Evolutionary conservation across 106 monocot species (phyloP), one percentile per base, ranked within the genome.

Genomic region (Vanilla planifolia): DNA sequence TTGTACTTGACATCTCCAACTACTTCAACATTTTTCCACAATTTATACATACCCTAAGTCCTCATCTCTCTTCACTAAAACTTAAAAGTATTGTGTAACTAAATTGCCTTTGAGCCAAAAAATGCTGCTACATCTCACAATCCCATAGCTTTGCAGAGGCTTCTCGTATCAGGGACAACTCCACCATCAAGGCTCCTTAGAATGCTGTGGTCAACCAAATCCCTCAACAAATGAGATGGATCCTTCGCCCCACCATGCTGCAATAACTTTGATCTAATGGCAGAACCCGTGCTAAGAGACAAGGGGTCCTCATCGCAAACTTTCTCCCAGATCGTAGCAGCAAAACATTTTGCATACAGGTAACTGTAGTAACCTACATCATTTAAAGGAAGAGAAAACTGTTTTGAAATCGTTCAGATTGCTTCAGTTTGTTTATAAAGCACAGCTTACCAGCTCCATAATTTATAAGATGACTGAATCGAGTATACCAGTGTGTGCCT

Each of bases 401-500:
- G 0, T 17, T 28, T 40, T 14, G 14, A 40, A 1, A 14, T 14
- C 14, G 4, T 40, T 40, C 7, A 40, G 40, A 40, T 40, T 7
- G 7, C 40, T 9, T 40, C 14, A 40, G 40, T 9, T 9, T 14
- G 14, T 5, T 7, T 7, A 40, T 50, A 10, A 21, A 50, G 9
- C 11, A 50, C 2, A 16, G 23, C 60, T 13, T 74, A 96, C 95
- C 86, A 51, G 96, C 91, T 39, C 96, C 91, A 62, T 96, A 96
- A 67, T 84, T 87, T 60, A 91, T 65, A 8, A 96, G 76, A 59
- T 96, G 96, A 71, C 28, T 90, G 69, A 96, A 96, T 62, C 84
- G 80, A 48, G 87, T 79, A 52, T 91, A 81, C 84, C 87, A 91
- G 64, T 91, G 84, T 6, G 96, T 96, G 43, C 96, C 91, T 26